A percentile compares a stretch with the other conserved stretches of the same genome.
phyloP scores from a whole-genome alignment of 2,329 filamentous ascomycete genomes.

The Sclerotiophoma versabilis region DNA sequence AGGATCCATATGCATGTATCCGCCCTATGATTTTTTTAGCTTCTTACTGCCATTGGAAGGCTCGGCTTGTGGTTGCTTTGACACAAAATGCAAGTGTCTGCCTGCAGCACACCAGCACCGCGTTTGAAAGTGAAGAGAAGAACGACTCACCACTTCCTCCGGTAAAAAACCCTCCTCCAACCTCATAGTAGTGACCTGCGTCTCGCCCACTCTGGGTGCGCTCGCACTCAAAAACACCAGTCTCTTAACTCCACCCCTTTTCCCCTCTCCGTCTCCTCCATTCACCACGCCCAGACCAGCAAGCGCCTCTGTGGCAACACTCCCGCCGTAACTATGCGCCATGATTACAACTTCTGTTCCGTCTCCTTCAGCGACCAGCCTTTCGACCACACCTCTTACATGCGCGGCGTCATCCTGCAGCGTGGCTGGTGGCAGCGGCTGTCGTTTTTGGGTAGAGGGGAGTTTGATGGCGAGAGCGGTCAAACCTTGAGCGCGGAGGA shows the following conservation, averaged over 20 bases:
- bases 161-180: constrained; percentile 1
- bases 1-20: constrained; percentile 26
- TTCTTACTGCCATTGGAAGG: not conserved
- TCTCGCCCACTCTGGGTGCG: constrained; percentile 21
- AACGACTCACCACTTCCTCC: constrained; percentile 4
- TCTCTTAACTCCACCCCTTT: constrained; percentile 30
- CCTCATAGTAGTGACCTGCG: constrained; percentile 10
- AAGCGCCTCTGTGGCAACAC: constrained; percentile 19
- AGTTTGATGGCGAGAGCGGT: constrained; percentile 20
- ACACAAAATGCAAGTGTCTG: too few species aligned
- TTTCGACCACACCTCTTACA: constrained; percentile 29
- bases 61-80: too few species aligned
- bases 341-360: constrained; percentile 39
- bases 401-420: constrained; percentile 38
- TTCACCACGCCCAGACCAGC: constrained; percentile 9
- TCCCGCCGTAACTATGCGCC: constrained; percentile 26
- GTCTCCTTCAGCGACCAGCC: constrained; percentile 30
- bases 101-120: not conserved
- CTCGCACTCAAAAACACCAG: constrained; percentile 26
- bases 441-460: constrained; percentile 23
- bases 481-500: constrained; percentile 18
- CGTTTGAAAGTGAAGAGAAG: too few species aligned
- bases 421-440: constrained; percentile 21
- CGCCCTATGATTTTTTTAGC: constrained; percentile 14
- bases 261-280: constrained; percentile 13